Evolutionary conservation across 2,329 filamentous ascomycete genomes (phyloP), one percentile per base, ranked within the genome.

Genomic region (Beauveria varroae): DNA sequence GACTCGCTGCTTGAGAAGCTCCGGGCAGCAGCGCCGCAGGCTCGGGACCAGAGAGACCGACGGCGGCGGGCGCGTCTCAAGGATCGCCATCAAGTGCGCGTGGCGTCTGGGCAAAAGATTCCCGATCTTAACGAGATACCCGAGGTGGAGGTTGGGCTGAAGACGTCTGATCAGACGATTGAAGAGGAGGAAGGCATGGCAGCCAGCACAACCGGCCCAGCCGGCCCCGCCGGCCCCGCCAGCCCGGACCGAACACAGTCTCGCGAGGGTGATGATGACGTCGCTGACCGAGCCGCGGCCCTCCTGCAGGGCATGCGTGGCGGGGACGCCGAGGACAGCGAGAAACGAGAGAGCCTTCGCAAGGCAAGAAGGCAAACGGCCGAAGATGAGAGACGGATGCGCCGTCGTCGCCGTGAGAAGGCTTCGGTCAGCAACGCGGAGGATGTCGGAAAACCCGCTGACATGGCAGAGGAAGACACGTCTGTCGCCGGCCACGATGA

Each of bases 1-100:
- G 95, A 99, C 76, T 91, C 89, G 46, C 79, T 99, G 26, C 84
- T 99, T 54, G 91, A 97, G 84, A 98, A 98, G 76, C 79, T 99
- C 61, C 89, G 95, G 62, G 93, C 92, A 61, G 95, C 95, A 1
- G 93, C 93, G 61, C 93, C 95, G 34, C 91, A 96, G 76, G 86
- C 90, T 30, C 83, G 90, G 72, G 93, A 97, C 73, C 89, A 96
- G 73, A 85, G 93, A 70, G 95, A 98, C 73, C 86, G 92, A 67
- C 86, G 95, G 65, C 86, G 93, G 62, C 86, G 93, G 66, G 92
- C 93, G 44, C 83, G 93, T 60, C 83, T 98, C 67, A 96, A 96
- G 82, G 93, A 96, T 70, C 83, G 87, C 30, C 91, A 97, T 71
- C 90, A 96, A 75, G 89, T 95, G 37, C 90, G 93, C 64, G 85